phyloP scores from a whole-genome alignment of 2,329 filamentous ascomycete species.

The Plectosphaerella cucumerina region DNA sequence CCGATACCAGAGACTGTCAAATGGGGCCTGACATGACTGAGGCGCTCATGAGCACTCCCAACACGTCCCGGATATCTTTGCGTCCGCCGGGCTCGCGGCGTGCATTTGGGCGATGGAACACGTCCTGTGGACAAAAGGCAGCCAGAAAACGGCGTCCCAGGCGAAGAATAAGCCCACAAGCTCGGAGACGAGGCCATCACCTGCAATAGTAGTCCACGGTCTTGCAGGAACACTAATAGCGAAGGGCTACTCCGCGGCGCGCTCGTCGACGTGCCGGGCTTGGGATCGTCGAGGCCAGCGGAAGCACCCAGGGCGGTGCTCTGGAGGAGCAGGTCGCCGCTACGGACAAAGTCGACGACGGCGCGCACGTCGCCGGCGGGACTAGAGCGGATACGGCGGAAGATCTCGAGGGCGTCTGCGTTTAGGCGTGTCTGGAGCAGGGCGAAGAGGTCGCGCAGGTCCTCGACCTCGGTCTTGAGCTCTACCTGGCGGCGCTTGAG shows the following conservation, averaged over 20 bases:
- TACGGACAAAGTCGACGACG: constrained; percentile 12
- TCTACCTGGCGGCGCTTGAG: constrained; percentile 13
- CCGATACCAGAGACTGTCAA: too few species aligned
- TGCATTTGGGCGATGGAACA: too few species aligned
- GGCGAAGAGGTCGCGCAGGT: constrained; percentile 13
- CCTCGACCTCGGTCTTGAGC: constrained; percentile 11
- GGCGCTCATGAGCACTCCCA: too few species aligned
- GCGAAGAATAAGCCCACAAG: constrained; percentile 23
- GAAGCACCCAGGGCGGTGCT: constrained; percentile 2
- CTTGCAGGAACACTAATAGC: constrained; percentile 18
- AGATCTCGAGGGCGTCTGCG: constrained; percentile 14
- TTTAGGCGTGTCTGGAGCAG: constrained; percentile 12
- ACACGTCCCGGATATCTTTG: too few species aligned
- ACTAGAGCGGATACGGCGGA: constrained; percentile 10
- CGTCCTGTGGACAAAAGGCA: background rate
- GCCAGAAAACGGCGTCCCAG: constrained; percentile 21
- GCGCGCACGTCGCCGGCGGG: constrained; percentile 3
- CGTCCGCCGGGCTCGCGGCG: too few species aligned
- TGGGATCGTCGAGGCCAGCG: constrained; percentile 4
- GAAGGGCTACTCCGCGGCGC: constrained; percentile 12
- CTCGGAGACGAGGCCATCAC: constrained; percentile 24
- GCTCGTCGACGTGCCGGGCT: constrained; percentile 11
- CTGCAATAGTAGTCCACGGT: constrained; percentile 24
- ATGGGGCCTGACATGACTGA: too few species aligned
- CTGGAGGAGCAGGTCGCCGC: constrained; percentile 15